Conservation (phyloP, 129 eudicot genomes). For the carrot (Daucus carota) region DH1_v3.0 NC_030387.2:13797501-13798000, state of each 20-base stretch:
- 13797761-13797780: no score
- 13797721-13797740: not conserved
- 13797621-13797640: constrained; percentile 62
- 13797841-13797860: no score
- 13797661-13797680: constrained; percentile 19
- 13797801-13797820: no score
- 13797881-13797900: no score
- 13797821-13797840: no score
- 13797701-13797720: not conserved
- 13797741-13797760: not conserved
- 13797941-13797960: not conserved
- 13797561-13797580: not conserved
- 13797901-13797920: no score
- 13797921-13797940: no score
- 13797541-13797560: constrained; percentile 9
- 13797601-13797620: constrained; percentile 39
- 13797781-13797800: no score
- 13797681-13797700: not conserved
- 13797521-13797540: constrained; percentile 51
- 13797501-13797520: constrained; percentile 29
- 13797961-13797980: no score
- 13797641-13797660: constrained; percentile 48
- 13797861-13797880: no score
- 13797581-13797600: no score
- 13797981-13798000: no score